Percentiles rank a stretch among this genome's conserved stretches.
Conservation (phyloP, 1,139 yeast species). For the Wickerhamomyces sp. region DNA sequence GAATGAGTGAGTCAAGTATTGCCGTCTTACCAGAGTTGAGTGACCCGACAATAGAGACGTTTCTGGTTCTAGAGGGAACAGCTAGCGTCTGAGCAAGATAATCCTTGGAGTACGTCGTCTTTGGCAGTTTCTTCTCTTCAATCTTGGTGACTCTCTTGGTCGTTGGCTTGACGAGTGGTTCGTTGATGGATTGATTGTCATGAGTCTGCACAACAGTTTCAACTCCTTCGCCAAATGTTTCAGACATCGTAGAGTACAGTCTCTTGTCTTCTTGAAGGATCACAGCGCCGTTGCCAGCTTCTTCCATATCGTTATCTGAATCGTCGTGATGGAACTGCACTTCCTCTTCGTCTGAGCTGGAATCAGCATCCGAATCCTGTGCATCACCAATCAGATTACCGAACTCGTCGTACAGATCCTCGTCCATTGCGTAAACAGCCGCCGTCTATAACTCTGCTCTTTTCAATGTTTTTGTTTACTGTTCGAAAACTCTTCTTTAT, state of each 20-base stretch:
- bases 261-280: conserved; percentile 43
- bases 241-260: conserved; percentile 36
- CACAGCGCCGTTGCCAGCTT: conserved; percentile 23
- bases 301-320: conserved; percentile 17
- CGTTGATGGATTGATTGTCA: conserved; percentile 48
- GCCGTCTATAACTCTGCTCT: too few species aligned
- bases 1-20: conserved; percentile 62
- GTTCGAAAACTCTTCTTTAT: too few species aligned
- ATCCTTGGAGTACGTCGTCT: conserved; percentile 54
- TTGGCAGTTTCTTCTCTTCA: conserved; percentile 52
- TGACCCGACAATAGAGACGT: conserved; percentile 78
- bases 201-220: conserved; percentile 57
- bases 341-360: conserved; percentile 17
- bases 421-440: conserved; percentile 28
- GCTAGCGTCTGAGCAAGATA: conserved; percentile 49
- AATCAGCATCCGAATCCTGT: conserved; percentile 40
- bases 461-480: too few species aligned
- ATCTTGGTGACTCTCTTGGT: conserved; percentile 39
- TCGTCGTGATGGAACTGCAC: conserved; percentile 15
- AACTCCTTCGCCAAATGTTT: conserved; percentile 52
- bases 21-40: conserved; percentile 87
- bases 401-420: conserved; percentile 72
- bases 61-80: conserved; percentile 65
- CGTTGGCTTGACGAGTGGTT: conserved; percentile 65
- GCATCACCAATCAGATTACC: conserved; percentile 67